These are phyloP conservation scores for Xylaria sp. DNA, from an alignment of 2,329 filamentous ascomycete species.

Conservation along the genomic window DNA sequence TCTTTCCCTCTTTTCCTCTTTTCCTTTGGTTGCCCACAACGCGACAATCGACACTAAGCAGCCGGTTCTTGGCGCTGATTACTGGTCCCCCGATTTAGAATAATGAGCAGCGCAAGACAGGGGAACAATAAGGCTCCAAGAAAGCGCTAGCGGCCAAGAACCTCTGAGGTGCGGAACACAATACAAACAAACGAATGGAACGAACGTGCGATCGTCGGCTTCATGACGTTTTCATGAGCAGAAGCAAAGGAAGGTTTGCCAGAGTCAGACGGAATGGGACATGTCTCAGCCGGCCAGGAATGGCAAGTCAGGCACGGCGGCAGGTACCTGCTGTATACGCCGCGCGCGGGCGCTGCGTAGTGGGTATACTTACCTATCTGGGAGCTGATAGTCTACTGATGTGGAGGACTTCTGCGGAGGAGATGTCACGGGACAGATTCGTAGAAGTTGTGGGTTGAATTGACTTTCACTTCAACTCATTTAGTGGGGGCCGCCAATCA, in stretches of 20 bases:
- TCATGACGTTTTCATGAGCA: conserved; percentile 44
- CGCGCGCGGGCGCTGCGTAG: too few species aligned
- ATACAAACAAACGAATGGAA: background rate
- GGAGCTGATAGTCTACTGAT: background rate
- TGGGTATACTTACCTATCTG: too few species aligned
- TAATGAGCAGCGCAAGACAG: conserved; percentile 27
- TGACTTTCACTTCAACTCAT: conserved; percentile 5
- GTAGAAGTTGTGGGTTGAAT: background rate
- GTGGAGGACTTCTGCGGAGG: background rate
- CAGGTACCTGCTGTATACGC: too few species aligned
- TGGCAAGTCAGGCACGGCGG: background rate
- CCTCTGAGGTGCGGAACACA: conserved; percentile 33
- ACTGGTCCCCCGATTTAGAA: conserved; percentile 42
- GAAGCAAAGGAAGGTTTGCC: conserved; percentile 17
- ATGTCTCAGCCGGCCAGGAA: conserved; percentile 13
- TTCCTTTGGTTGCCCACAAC: conserved; percentile 1
- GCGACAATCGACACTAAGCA: conserved; percentile 28
- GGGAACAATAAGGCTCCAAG: conserved; percentile 20
- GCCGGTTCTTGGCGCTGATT: conserved; percentile 43
- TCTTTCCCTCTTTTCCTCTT: background rate
- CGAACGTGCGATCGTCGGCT: conserved; percentile 8
- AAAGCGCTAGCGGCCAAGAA: conserved; percentile 25
- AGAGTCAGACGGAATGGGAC: conserved; percentile 10
- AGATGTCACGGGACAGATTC: background rate
- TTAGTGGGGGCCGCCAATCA: background rate